These are phyloP conservation scores for Pleurotus tuoliensis DNA, from an alignment of 768 basidiomycete genomes.

Conservation along the genomic window DNA sequence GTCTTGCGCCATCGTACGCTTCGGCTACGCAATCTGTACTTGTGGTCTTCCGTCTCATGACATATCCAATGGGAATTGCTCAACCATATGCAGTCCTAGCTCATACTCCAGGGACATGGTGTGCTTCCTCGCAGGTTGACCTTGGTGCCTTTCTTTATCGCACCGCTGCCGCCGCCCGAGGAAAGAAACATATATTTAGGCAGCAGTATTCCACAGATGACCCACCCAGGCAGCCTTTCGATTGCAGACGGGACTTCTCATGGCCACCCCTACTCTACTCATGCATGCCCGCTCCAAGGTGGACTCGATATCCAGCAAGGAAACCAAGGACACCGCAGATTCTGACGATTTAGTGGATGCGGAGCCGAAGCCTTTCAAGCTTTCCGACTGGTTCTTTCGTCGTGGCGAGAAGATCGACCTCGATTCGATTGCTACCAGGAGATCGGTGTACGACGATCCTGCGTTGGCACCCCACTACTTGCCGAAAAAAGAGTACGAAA, in stretches of 20 bases:
- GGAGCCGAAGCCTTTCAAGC: conserved; percentile 31
- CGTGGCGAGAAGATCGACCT: conserved; percentile 20
- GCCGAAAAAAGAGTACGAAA: conserved; percentile 52
- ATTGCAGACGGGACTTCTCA: not conserved
- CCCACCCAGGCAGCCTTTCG: not conserved
- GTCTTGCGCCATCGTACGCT: conserved; percentile 18
- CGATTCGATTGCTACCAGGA: conserved; percentile 43
- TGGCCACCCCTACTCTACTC: not conserved
- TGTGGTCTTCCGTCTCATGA: conserved; percentile 5
- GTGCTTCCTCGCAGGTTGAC: conserved; percentile 14
- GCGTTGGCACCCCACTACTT: conserved; percentile 39
- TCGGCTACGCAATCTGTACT: conserved; percentile 12
- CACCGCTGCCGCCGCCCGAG: not conserved
- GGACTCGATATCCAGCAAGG: conserved; percentile 10
- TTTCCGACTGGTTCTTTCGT: conserved; percentile 31
- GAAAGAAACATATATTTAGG: not conserved
- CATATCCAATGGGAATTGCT: conserved; percentile 1
- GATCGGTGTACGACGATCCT: conserved; percentile 51
- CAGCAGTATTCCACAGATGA: not conserved
- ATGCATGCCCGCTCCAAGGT: not conserved
- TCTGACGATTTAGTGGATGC: conserved; percentile 29
- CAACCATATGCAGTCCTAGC: not conserved
- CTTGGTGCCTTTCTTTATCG: conserved; percentile 9
- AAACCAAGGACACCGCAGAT: conserved; percentile 13
- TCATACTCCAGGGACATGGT: conserved; percentile 11